Base-by-base conservation (phyloP, 1,139 yeast species). In the Geotrichum carabidarum region DNA sequence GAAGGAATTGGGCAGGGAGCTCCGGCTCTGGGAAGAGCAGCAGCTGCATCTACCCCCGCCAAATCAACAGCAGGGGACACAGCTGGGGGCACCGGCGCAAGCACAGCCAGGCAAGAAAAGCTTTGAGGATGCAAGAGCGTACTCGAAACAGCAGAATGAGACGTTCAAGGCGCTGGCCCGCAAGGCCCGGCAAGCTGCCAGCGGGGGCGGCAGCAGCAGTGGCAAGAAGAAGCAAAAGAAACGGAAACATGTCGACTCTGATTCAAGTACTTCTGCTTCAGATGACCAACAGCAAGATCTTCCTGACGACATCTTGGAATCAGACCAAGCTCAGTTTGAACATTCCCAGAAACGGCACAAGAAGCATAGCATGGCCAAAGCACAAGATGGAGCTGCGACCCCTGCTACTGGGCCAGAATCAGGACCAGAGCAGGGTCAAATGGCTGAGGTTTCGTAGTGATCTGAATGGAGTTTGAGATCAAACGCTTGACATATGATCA, bases 21-120 rank as follows among this genome's bases (percentile, higher is more conserved):
- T 91, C 49, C 70, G 72, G 32, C 81, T 80, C 61, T 87, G 96
- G 96, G 97, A 91, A 14, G 36, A 31, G n/a, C 46, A 50, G 27
- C 15, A 50, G 37, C 8, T 12, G n/a, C 37, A 17, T 1, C 12
- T 32, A 31, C 63, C 36, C 67, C 62, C 49, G 59, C 56, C 35
- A 57, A 58, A 27, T 11, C 27, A 11, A 6, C n/a, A 11, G 35
- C 22, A 18, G 30, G n/a, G 44, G 37, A 37, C 32, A 44, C 32
- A 14, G 38, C 12, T 3, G 36, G 18, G 37, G 30, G 64, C 37
- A 66, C 63, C 48, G 59, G 56, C 34, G 56, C 58, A 8, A 51
- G 60, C 15, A 57, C 59, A 14, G 48, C 57, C 42, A 18, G 6
- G 11, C 6, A 37, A 37, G 45, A 32, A 37, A 11, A 37, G 44